Evolutionary conservation across 768 basidiomycete species (phyloP).

Genomic region (Tulasnella sp.): DNA sequence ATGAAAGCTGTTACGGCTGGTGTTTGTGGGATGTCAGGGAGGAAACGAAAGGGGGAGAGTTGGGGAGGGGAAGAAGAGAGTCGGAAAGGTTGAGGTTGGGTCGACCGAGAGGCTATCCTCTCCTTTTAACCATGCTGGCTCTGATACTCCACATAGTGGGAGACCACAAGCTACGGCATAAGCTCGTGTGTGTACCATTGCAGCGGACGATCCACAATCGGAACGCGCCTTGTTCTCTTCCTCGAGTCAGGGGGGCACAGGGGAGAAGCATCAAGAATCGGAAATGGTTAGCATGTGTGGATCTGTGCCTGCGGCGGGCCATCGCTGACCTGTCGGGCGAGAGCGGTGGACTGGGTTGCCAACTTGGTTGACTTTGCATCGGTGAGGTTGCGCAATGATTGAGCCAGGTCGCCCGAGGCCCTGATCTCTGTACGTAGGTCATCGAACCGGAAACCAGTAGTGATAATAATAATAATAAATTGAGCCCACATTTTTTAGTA

Average conservation of each 20-base stretch:
- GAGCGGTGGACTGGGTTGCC: neutral
- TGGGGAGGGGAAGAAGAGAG: neutral
- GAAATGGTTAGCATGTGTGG: neutral
- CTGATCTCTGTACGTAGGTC: neutral
- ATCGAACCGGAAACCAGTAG: neutral
- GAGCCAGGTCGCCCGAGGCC: neutral
- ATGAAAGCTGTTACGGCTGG: neutral
- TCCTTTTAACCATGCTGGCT: neutral
- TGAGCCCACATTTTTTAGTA: neutral
- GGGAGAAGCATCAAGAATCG: neutral
- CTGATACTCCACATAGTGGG: neutral
- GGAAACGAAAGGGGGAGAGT: neutral
- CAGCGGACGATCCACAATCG: neutral
- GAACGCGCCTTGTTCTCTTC: conserved; percentile 11
- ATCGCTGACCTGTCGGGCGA: conserved; percentile 6
- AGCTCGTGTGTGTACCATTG: neutral
- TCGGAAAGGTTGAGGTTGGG: neutral
- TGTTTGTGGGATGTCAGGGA: neutral
- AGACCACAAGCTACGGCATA: neutral
- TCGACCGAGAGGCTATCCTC: neutral
- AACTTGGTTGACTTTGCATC: neutral
- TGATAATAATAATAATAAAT: too few species aligned
- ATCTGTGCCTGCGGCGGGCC: neutral
- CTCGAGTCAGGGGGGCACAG: neutral
- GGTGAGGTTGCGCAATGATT: neutral